Evolutionary conservation across 164 flowering plant genomes (phyloP), one percentile per base, ranked within the genome.

Genomic region (Piper longum): DNA sequence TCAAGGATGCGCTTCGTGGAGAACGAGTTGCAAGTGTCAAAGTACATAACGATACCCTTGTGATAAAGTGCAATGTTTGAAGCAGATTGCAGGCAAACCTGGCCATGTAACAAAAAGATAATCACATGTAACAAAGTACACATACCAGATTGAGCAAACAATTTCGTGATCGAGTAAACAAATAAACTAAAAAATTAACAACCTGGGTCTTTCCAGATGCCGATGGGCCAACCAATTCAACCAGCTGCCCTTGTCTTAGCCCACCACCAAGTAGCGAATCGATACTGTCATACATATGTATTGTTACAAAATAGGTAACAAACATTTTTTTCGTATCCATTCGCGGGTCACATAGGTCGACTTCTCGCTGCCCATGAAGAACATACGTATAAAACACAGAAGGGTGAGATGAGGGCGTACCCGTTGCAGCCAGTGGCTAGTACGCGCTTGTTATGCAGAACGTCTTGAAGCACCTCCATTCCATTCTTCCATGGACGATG

Each of bases 121-220:
- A 57, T 41, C 60, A 36, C 41, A 36, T 57, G 4, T 12, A 26
- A 26, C 11, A 18, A 41, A 57, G 16, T 26, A 26, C 41, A 26
- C 1, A 5, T 0, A 57, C 7, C 1, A 7, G 41, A 4, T 12
- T 56, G 4, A 13, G 58, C 18, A 7, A 3, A 55, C 57, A 55
- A 55, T 55, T 17, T 16, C 0, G 5, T 0, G 0, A 16, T 55
- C 57, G 16, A 17, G 16, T 55, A 14, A 8, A 5, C 39, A 57
- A 18, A 7, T 4, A 57, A 9, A 18, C 11, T n/a, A 39, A 17
- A 55, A n/a, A 39, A 57, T 8, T 9, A 18, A 11, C 4, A 12
- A 83, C 98, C 71, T 88, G 98, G 56, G 96, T 88, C 82, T 91
- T 88, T 44, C 98, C 88, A 69, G 90, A 88, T 48, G 90, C 82